phyloP scores from a whole-genome alignment of 2,329 filamentous ascomycete genomes.

The Penicillium sp. region DNA sequence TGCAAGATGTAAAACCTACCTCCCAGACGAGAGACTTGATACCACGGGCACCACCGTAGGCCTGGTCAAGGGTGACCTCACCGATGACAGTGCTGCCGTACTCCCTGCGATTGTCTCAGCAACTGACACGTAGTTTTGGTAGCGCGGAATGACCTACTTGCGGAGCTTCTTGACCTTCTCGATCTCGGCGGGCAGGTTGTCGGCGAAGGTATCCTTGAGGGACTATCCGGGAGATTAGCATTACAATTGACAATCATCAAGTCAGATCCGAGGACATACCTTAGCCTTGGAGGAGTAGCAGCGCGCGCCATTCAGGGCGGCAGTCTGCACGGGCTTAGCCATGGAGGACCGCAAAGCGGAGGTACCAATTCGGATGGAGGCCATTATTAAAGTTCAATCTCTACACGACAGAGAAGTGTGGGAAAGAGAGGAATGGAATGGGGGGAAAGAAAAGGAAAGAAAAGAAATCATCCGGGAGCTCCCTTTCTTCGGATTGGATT shows the following conservation, averaged over 20 bases:
- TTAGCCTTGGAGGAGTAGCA: constrained; percentile 92
- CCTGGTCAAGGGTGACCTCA: constrained; percentile 98
- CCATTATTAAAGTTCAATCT: constrained; percentile 57
- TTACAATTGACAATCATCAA: constrained; percentile 9
- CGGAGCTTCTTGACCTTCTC: constrained; percentile 99
- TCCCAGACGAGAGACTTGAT: constrained; percentile 99
- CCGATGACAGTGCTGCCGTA: constrained; percentile 93
- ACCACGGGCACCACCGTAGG: constrained; percentile 97
- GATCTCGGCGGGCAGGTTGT: constrained; percentile 91
- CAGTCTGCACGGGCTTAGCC: constrained; percentile 66
- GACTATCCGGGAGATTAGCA: constrained; percentile 59
- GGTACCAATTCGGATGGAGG: constrained; percentile 77
- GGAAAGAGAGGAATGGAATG: constrained; percentile 31
- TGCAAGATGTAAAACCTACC: constrained; percentile 41
- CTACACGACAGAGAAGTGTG: constrained; percentile 27
- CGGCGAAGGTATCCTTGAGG: constrained; percentile 97
- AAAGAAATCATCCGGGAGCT: constrained; percentile 33
- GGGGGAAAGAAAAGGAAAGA: constrained; percentile 37
- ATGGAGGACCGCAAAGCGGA: constrained; percentile 76
- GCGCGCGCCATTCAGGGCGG: constrained; percentile 78
- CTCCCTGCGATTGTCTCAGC: constrained; percentile 59
- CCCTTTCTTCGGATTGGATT: constrained; percentile 20
- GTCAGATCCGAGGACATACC: constrained; percentile 53
- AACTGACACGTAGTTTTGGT: neutral
- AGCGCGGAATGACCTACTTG: constrained; percentile 65